These are phyloP conservation scores for Solanum ahanhuiri DNA, from an alignment of 257 asterid genomes.

Conservation along the genomic window DNA sequence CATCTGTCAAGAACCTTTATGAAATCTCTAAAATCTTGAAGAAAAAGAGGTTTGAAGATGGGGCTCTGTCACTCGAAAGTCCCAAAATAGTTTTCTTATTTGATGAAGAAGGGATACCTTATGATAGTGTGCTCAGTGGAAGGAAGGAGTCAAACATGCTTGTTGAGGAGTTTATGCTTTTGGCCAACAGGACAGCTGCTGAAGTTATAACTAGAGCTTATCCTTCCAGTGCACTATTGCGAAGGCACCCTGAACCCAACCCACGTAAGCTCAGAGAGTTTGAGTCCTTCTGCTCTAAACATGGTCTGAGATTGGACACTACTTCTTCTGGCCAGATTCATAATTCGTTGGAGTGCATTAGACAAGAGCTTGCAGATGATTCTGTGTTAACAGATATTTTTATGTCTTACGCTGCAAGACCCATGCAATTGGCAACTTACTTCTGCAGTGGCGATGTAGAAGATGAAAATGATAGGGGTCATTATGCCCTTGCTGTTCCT, in stretches of 20 bases:
- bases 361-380: slow-evolving; percentile 44
- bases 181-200: slow-evolving; percentile 91
- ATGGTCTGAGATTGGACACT: slow-evolving; percentile 48
- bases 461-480: slow-evolving; percentile 39
- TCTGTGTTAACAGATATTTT: slow-evolving; percentile 51
- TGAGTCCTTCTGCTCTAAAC: slow-evolving; percentile 62
- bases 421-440: slow-evolving; percentile 83
- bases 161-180: slow-evolving; percentile 83
- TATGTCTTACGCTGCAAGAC: slow-evolving; percentile 77
- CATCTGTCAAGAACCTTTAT: slow-evolving; percentile 48
- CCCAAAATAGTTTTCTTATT: slow-evolving; percentile 59
- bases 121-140: slow-evolving; percentile 36
- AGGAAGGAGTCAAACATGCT: slow-evolving; percentile 51
- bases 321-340: slow-evolving; percentile 58
- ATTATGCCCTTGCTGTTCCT: slow-evolving; percentile 76
- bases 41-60: slow-evolving; percentile 50
- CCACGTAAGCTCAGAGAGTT: slow-evolving; percentile 55
- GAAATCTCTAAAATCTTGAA: slow-evolving; percentile 44
- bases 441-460: slow-evolving; percentile 67
- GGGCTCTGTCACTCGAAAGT: slow-evolving; percentile 76
- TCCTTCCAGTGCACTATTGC: slow-evolving; percentile 65
- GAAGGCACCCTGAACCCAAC: slow-evolving; percentile 88
- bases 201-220: slow-evolving; percentile 79
- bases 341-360: slow-evolving; percentile 48
- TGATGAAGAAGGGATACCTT: slow-evolving; percentile 72